These are phyloP conservation scores for Ashbya aceris DNA, from an alignment of 1,139 yeast species.

Conservation along the genomic window DNA sequence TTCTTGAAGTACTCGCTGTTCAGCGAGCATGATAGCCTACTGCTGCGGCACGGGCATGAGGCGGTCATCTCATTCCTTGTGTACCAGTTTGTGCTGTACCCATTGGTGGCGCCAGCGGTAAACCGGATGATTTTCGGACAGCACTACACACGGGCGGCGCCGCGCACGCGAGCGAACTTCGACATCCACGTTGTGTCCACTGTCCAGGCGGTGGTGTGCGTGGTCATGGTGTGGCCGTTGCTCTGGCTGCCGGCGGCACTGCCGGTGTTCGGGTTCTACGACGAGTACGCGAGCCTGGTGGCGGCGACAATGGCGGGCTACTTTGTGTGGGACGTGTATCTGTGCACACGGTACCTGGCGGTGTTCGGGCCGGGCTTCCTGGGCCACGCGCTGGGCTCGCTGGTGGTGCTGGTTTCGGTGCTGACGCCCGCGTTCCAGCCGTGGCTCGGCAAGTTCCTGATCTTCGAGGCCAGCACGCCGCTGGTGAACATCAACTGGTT, in stretches of 20 bases:
- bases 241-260: conserved; percentile 17
- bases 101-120: conserved; percentile 34
- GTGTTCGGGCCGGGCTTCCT: conserved; percentile 78
- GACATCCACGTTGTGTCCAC: conserved; percentile 86
- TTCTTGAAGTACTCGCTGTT: conserved; percentile 24
- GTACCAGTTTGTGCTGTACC: conserved; percentile 37
- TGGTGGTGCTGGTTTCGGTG: conserved; percentile 52
- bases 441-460: conserved; percentile 74
- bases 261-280: conserved; percentile 36
- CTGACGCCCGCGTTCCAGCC: conserved; percentile 68
- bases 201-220: conserved; percentile 42
- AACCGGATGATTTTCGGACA: conserved; percentile 40
- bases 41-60: conserved; percentile 42
- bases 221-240: conserved; percentile 17
- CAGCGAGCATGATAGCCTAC: conserved; percentile 24
- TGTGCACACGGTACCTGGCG: conserved; percentile 51
- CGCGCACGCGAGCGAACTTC: conserved; percentile 48
- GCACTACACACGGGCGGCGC: conserved; percentile 39
- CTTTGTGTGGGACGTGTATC: conserved; percentile 78
- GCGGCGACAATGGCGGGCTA: conserved; percentile 70
- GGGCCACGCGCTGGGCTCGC: conserved; percentile 56
- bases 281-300: conserved; percentile 70
- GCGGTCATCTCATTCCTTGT: conserved; percentile 36
- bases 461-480: conserved; percentile 89
- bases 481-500: conserved; percentile 92